phyloP scores from a whole-genome alignment of 768 basidiomycete species.

The Phlebiopsis gigantea region DNA sequence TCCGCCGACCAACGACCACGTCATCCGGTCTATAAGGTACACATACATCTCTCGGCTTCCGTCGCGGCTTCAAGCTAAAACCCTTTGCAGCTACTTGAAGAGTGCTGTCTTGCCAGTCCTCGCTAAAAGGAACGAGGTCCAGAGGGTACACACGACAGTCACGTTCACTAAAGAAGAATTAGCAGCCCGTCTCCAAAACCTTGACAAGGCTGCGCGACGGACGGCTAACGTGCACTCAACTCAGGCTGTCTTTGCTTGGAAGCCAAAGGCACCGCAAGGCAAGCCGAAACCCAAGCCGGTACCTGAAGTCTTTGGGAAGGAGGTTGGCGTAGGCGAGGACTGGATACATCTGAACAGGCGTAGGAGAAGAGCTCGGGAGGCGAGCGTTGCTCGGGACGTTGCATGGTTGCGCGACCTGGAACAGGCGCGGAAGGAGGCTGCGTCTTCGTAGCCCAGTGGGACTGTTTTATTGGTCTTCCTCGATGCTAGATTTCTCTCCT shows the following conservation, averaged over 20 bases:
- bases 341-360: constrained; percentile 53
- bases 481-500: not conserved
- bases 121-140: constrained; percentile 34
- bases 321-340: constrained; percentile 46
- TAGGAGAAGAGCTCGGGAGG: constrained; percentile 40
- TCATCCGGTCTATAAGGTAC: constrained; percentile 51
- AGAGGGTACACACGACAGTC: constrained; percentile 34
- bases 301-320: constrained; percentile 25
- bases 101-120: constrained; percentile 44
- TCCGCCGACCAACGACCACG: constrained; percentile 40
- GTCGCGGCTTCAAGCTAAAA: not conserved
- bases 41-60: constrained; percentile 11
- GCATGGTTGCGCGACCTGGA: constrained; percentile 33
- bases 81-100: constrained; percentile 48
- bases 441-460: not conserved
- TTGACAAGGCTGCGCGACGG: constrained; percentile 21
- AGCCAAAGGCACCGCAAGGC: not conserved
- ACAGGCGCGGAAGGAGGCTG: constrained; percentile 17
- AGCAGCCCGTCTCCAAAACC: constrained; percentile 16
- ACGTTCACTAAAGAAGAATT: constrained; percentile 25
- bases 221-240: constrained; percentile 17
- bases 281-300: not conserved
- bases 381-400: constrained; percentile 41
- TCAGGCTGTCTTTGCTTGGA: constrained; percentile 40
- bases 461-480: not conserved